Conservation (phyloP, 164 flowering plant genomes). For the Tinospora cordifolia region DNA sequence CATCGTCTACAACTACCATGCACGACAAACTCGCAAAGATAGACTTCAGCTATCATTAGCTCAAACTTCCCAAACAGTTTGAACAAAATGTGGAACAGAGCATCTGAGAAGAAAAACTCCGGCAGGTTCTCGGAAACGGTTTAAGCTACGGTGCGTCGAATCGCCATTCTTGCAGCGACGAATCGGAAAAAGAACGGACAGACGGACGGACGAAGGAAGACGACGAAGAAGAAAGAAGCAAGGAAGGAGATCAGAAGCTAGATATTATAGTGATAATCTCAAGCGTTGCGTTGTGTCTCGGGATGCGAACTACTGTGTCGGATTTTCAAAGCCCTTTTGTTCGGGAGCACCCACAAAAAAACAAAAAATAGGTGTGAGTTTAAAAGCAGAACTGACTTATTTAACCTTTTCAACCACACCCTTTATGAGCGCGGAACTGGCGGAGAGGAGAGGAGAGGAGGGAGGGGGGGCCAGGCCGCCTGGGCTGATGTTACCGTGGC, state of each 20-base stretch:
- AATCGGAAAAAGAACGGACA: no score
- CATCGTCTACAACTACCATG: neutral
- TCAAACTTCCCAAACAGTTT: neutral
- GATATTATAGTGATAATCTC: neutral
- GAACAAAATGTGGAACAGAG: neutral
- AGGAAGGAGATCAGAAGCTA: neutral
- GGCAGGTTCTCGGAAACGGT: no score
- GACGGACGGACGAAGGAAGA: neutral
- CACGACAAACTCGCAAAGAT: neutral
- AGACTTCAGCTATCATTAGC: neutral
- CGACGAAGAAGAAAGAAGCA: neutral
- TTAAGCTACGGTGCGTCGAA: neutral
- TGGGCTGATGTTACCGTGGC: neutral
- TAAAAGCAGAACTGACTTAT: neutral
- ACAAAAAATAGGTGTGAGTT: neutral
- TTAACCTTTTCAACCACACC: neutral
- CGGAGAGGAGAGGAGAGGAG: neutral
- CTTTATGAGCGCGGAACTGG: constrained; percentile 2
- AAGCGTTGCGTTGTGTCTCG: neutral
- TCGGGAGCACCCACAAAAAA: no score
- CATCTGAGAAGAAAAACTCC: neutral
- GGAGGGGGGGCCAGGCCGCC: neutral
- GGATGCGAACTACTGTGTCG: neutral
- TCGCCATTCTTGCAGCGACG: constrained; percentile 1
- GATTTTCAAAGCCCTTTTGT: no score